phyloP scores from a whole-genome alignment of 148 eudicot species.

The Rhododendron mucronatum region DNA sequence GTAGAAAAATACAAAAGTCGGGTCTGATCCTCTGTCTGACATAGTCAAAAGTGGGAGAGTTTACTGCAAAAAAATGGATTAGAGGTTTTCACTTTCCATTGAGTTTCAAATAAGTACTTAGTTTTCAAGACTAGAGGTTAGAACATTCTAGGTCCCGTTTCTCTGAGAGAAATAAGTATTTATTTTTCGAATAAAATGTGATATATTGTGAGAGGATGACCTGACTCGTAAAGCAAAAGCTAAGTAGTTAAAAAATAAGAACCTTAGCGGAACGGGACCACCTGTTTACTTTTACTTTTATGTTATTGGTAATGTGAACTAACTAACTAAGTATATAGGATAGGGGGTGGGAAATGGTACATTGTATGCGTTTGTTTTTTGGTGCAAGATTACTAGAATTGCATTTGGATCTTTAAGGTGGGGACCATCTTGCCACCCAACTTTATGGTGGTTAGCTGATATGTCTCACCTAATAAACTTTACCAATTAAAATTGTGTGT shows the following conservation, averaged over 20 bases:
- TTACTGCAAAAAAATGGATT: not conserved
- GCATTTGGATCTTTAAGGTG: not conserved
- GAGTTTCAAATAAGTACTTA: not conserved
- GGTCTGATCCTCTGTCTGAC: not conserved
- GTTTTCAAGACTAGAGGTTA: not conserved
- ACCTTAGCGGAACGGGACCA: too few species aligned
- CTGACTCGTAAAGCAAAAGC: too few species aligned
- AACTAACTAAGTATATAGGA: not conserved
- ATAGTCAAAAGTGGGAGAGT: not conserved
- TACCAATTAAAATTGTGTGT: not conserved
- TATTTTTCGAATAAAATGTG: too few species aligned
- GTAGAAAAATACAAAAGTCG: not conserved
- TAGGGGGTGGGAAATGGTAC: not conserved
- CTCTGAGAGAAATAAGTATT: too few species aligned
- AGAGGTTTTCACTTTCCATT: not conserved
- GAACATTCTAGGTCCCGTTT: too few species aligned
- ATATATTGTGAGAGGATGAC: too few species aligned
- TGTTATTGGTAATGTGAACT: not conserved
- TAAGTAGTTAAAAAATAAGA: too few species aligned
- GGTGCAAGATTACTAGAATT: not conserved
- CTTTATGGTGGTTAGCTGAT: not conserved
- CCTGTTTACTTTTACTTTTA: not conserved
- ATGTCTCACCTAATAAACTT: not conserved
- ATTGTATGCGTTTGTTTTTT: not conserved
- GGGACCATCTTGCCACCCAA: not conserved